Conservation (phyloP, 2,329 filamentous ascomycete genomes). For the Chrysosporium queenslandicum region DNA sequence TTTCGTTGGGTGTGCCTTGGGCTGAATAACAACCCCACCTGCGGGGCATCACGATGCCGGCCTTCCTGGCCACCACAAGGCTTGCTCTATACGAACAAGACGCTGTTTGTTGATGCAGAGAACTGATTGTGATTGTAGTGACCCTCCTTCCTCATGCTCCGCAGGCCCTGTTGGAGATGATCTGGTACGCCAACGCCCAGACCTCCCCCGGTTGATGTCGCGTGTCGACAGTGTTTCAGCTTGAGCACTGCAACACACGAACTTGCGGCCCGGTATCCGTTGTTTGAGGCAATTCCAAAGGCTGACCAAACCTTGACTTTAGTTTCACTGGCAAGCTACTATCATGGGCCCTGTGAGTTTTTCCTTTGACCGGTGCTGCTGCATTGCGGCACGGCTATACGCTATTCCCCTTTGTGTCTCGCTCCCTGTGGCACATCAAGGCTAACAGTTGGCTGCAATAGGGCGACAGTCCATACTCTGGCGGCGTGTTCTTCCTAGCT, state of each 20-base stretch:
- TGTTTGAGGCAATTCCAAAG: neutral
- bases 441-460: conserved; percentile 31
- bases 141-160: conserved; percentile 97
- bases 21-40: conserved; percentile 12
- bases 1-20: conserved; percentile 11
- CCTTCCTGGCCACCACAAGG: neutral
- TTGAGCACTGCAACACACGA: conserved; percentile 10
- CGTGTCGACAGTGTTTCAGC: conserved; percentile 14
- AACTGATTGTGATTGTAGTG: conserved; percentile 46
- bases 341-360: conserved; percentile 96
- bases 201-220: conserved; percentile 6
- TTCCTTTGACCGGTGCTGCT: too few relatives aligned
- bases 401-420: neutral
- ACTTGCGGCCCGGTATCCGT: neutral
- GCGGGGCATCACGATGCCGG: conserved; percentile 10
- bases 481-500: conserved; percentile 96
- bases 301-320: conserved; percentile 6
- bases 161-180: conserved; percentile 95
- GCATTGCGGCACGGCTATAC: neutral
- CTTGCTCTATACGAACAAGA: neutral
- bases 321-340: conserved; percentile 99
- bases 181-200: conserved; percentile 54
- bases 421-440: neutral
- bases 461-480: conserved; percentile 94
- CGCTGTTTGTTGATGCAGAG: neutral